Base-by-base conservation (phyloP, 805 yeast species). In the Saccharomycopsis sp. region DNA sequence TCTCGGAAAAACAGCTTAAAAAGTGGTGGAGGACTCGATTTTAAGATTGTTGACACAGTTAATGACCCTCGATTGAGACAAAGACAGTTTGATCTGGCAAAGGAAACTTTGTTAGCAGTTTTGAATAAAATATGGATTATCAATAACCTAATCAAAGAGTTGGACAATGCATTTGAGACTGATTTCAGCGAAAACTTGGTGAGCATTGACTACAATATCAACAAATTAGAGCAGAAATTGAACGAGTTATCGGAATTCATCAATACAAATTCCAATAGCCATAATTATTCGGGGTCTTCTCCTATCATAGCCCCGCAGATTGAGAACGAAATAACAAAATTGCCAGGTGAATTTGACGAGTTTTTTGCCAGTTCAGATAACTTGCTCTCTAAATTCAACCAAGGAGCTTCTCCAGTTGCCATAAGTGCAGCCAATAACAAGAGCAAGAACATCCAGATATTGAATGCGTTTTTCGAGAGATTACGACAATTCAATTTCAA, bases 111-210 rank as follows among this genome's bases (percentile, higher is more conserved):
- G 35, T 42, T 58, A n/a, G 44, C 23, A 17, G n/a, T 58, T 8
- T 42, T 60, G 22, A 58, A 60, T 35, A 58, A 55, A 49, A 58
- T 60, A 22, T 60, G 63, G 63, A 60, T 60, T 2, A 56, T 60
- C 15, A 53, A 56, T 34, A 56, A 53, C 23, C 50, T 60, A 14
- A 42, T 58, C 8, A 52, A 58, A 47, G 61, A 60, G 38, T 38
- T 60, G 12, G 59, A 56, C 19, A 25, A 55, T 3, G 44, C 61
- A 7, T 56, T 38, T 52, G 50, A 55, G 14, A 54, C 47, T 34
- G 41, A 23, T 12, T 55, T 56, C 55, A 38, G 53, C 22, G 50
- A 44, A 9, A 58, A 59, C 17, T 59, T 25, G 52, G 24, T 17
- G 9, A 56, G 59, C 8, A 56, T 59, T 20, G 22, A 24, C 23